Base-by-base conservation (phyloP, 192 early-diverging fungal genomes). In the Irineochytrium annulatum region DNA sequence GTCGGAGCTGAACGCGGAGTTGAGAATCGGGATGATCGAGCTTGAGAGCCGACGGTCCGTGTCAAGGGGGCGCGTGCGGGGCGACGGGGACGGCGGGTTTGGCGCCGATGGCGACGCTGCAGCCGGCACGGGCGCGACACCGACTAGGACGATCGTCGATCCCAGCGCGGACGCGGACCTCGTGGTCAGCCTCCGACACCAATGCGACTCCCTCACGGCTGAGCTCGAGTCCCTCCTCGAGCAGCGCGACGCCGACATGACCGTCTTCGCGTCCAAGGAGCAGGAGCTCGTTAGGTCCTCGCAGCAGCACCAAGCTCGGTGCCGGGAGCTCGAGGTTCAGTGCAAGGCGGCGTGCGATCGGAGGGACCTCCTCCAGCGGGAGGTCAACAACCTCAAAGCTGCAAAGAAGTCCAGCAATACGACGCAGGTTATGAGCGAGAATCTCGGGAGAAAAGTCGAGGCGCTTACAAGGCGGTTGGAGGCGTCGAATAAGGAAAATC, bases 331-430 rank as follows among this genome's bases (percentile, higher is more conserved):
- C 13, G 46, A 49, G 46, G 46, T 24, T 8, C 6, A 8, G 6
- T 22, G 26, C 46, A 49, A 49, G 22, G 8, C 46, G 11, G 46
- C 22, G 11, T 49, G 46, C 26, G 46, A 49, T 49, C 46, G 46
- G 11, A 49, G 46, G 22, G 46, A 49, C 26, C 6, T 22, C 5
- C 24, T 49, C 17, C 46, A 49, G 46, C 46, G 46, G 46, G 46
- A 49, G 46, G 46, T 49, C 17, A 49, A 49, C 26, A 49, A 49
- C 24, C 46, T 49, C 13, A 49, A 49, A 24, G 46, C 46, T 8
- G 11, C 46, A 8, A 49, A 49, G 46, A 17, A 17, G 24, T 49
- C 46, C 22, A 8, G 26, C 5, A 14, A 14, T 8, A 8, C 8
- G 8, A 41, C 11, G 11, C n/a, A n/a, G n/a, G n/a, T n/a, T n/a